A percentile compares a stretch with the other conserved stretches of the same genome.
Conservation (phyloP, 129 eudicot species). For the Flaveria ramosissima region DNA sequence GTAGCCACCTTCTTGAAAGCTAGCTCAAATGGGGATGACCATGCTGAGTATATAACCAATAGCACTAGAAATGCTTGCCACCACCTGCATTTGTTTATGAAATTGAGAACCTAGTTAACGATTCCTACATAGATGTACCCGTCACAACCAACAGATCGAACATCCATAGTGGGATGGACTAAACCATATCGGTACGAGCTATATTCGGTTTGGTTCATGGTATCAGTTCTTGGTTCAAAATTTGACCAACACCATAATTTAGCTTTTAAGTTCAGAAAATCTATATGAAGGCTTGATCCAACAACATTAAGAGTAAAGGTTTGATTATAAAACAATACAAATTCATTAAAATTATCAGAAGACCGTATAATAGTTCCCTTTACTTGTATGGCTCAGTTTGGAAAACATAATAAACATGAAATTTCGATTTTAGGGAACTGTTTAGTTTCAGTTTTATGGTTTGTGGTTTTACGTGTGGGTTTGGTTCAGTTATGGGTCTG, state of each 20-base stretch:
- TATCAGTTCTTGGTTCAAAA: no score
- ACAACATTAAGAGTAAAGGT: neutral
- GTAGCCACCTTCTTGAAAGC: slow-evolving; percentile 70
- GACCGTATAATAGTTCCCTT: neutral
- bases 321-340: neutral
- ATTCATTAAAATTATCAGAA: neutral
- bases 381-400: neutral
- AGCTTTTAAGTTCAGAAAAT: no score
- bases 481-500: no score
- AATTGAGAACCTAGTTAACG: slow-evolving; percentile 8
- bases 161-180: neutral
- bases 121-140: neutral
- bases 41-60: slow-evolving; percentile 78
- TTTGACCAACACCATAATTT: no score
- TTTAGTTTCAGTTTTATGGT: no score
- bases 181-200: no score
- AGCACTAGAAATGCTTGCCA: slow-evolving; percentile 89
- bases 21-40: slow-evolving; percentile 91
- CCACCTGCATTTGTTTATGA: slow-evolving; percentile 47
- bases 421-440: no score
- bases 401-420: no score
- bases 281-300: no score
- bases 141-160: neutral
- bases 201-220: no score
- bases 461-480: neutral